These are phyloP conservation scores for Leccinellum albellum DNA, from an alignment of 768 basidiomycete species.

Conservation along the genomic window DNA sequence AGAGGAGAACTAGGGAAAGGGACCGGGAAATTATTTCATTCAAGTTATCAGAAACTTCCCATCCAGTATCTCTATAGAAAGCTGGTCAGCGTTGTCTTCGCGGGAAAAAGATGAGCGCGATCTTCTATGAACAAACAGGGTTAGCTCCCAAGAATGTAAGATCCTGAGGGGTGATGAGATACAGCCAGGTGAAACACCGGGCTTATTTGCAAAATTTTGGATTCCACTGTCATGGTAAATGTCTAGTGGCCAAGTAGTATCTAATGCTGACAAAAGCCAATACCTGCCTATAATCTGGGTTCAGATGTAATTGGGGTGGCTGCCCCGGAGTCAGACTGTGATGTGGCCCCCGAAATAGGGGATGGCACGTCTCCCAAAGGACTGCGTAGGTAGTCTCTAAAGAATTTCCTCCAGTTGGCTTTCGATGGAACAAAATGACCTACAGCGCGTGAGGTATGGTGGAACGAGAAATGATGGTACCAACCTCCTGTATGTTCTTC, in stretches of 20 bases:
- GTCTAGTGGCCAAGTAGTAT: conserved; percentile 2
- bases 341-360: conserved; percentile 33
- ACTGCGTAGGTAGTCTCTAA: conserved; percentile 60
- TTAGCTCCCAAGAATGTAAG: neutral
- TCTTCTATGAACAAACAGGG: neutral
- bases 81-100: neutral
- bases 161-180: neutral
- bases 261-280: conserved; percentile 1
- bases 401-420: conserved; percentile 70
- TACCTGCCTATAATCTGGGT: conserved; percentile 2
- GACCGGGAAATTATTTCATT: neutral
- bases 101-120: neutral
- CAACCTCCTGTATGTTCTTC: conserved; percentile 79
- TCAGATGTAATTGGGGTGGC: conserved; percentile 37
- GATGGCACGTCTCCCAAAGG: conserved; percentile 46
- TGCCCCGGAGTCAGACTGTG: conserved; percentile 44
- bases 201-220: neutral
- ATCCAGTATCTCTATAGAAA: neutral
- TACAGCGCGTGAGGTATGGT: conserved; percentile 25
- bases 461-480: conserved; percentile 21
- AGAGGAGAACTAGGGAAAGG: neutral
- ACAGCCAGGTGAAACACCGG: neutral
- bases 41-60: neutral
- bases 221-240: neutral
- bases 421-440: conserved; percentile 85